phyloP scores from a whole-genome alignment of 2,329 filamentous ascomycete genomes.

The Ophiostoma sp. region DNA sequence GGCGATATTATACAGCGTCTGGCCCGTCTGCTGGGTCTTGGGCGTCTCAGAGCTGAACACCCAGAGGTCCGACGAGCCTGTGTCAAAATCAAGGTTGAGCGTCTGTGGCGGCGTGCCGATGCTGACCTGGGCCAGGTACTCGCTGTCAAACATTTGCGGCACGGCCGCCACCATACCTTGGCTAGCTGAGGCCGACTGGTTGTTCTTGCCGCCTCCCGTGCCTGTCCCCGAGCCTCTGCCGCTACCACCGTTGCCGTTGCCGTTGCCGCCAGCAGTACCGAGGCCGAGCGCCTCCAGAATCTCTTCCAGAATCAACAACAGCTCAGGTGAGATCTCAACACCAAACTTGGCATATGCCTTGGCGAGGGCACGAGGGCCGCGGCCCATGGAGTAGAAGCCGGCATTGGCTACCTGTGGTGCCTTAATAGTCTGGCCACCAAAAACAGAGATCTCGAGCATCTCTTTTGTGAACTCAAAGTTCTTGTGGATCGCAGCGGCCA shows the following conservation, averaged over 20 bases:
- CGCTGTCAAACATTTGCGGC: slow-evolving; percentile 43
- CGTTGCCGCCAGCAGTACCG: neutral
- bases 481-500: neutral
- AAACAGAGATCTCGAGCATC: slow-evolving; percentile 33
- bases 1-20: slow-evolving; percentile 36
- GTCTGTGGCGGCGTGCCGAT: slow-evolving; percentile 18
- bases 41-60: slow-evolving; percentile 37
- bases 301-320: slow-evolving; percentile 30
- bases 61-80: slow-evolving; percentile 18
- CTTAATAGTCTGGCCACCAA: slow-evolving; percentile 39
- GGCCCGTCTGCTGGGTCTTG: slow-evolving; percentile 33
- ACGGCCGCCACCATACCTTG: slow-evolving; percentile 38
- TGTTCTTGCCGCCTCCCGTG: neutral
- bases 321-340: slow-evolving; percentile 19
- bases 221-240: neutral
- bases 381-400: slow-evolving; percentile 31
- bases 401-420: slow-evolving; percentile 38
- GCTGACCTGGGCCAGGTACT: slow-evolving; percentile 54
- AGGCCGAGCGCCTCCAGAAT: slow-evolving; percentile 12
- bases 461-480: slow-evolving; percentile 22
- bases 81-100: slow-evolving; percentile 16
- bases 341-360: slow-evolving; percentile 35
- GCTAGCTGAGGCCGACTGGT: slow-evolving; percentile 10
- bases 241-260: neutral
- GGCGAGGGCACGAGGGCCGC: slow-evolving; percentile 31